A percentile compares a stretch with the other conserved stretches of the same genome.
Conservation (phyloP, 306 rosid species). For the Castanea sativa region DNA sequence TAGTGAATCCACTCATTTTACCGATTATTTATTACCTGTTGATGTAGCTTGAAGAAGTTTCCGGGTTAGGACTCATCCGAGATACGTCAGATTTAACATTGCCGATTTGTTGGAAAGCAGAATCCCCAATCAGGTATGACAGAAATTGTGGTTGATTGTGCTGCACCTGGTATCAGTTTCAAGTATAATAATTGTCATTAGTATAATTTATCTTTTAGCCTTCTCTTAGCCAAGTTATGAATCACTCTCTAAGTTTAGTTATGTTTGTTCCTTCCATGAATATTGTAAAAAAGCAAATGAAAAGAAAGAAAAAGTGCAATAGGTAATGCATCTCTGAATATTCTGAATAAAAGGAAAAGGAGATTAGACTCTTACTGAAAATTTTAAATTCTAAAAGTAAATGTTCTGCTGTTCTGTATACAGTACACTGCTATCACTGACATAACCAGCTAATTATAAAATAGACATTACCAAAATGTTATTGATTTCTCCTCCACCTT, state of each 20-base stretch:
- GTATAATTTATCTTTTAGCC: neutral
- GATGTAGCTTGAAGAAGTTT: conserved; percentile 69
- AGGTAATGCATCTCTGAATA: neutral
- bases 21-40: conserved; percentile 2
- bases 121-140: conserved; percentile 51
- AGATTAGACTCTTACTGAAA: neutral
- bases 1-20: neutral
- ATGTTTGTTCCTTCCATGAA: conserved; percentile 1
- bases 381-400: neutral
- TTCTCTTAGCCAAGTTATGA: neutral
- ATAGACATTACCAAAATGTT: neutral
- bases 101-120: conserved; percentile 72
- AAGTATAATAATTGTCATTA: neutral
- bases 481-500: neutral
- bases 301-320: neutral
- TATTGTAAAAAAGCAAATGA: neutral
- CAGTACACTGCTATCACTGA: neutral
- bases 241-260: neutral
- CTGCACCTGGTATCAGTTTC: neutral
- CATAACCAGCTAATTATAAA: neutral
- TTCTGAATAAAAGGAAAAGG: neutral
- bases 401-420: neutral
- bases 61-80: conserved; percentile 40
- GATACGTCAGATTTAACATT: conserved; percentile 63
- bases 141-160: neutral